Conservation (phyloP, 306 rosid species). For the Notholithocarpus densiflorus region DNA sequence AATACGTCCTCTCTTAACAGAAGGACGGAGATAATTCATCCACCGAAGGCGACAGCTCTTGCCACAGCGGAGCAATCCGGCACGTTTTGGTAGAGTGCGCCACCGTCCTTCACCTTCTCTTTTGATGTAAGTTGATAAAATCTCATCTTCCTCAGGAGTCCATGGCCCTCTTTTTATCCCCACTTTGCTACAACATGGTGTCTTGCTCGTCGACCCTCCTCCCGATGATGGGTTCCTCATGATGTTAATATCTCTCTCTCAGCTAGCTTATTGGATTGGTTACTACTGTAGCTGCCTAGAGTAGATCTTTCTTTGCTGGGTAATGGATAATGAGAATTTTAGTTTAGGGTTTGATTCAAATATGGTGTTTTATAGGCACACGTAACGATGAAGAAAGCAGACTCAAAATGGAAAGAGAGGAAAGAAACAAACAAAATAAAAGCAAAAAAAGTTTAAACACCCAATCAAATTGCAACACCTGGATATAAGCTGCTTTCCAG, state of each 20-base stretch:
- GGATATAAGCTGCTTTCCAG: neutral
- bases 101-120: constrained; percentile 81
- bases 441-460: no score
- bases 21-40: constrained; percentile 95
- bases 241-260: neutral
- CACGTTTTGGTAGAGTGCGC: constrained; percentile 73
- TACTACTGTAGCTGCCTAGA: no score
- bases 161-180: constrained; percentile 87
- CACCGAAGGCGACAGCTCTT: constrained; percentile 92
- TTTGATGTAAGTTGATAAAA: constrained; percentile 43
- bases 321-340: neutral
- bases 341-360: neutral
- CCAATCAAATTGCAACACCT: neutral
- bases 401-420: neutral
- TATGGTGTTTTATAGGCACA: neutral
- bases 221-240: constrained; percentile 27
- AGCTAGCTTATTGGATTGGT: neutral
- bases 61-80: constrained; percentile 79
- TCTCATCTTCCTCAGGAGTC: constrained; percentile 72
- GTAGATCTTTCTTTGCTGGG: neutral
- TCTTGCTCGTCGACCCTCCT: neutral
- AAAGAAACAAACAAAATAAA: neutral
- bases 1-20: constrained; percentile 83
- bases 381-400: neutral
- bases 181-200: constrained; percentile 57